phyloP scores from a whole-genome alignment of 495 filamentous ascomycete species.

The Wilcoxina mikolae region DNA sequence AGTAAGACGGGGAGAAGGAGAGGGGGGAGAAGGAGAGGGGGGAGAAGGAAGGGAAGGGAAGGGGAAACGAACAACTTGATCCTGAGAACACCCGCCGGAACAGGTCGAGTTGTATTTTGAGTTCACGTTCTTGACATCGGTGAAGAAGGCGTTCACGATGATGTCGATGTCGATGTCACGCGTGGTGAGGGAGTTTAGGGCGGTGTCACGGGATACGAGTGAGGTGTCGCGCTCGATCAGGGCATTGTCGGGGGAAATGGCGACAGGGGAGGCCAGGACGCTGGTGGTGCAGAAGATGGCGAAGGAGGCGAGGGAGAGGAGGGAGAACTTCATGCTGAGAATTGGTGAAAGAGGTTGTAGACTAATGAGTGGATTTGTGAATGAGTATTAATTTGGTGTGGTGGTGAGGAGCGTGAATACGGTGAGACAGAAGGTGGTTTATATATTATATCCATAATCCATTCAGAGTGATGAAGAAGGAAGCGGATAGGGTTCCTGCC shows the following conservation, averaged over 20 bases:
- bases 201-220: too few species aligned
- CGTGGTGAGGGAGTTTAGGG: too few species aligned
- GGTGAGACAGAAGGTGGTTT: too few species aligned
- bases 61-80: neutral
- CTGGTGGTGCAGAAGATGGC: slow-evolving; percentile 3
- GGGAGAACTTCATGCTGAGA: slow-evolving; percentile 16
- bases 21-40: neutral
- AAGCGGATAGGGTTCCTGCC: too few species aligned
- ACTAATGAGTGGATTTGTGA: too few species aligned
- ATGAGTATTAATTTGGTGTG: too few species aligned
- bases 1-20: neutral
- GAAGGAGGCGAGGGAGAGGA: slow-evolving; percentile 19
- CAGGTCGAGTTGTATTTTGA: neutral
- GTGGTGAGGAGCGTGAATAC: too few species aligned
- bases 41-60: neutral
- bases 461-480: too few species aligned
- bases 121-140: neutral
- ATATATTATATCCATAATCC: too few species aligned
- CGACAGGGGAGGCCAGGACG: neutral
- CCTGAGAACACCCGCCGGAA: neutral
- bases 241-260: neutral
- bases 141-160: neutral
- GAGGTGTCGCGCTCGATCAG: neutral
- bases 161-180: neutral
- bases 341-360: too few species aligned